Evolutionary conservation across 1,284 basidiomycete species (phyloP).

Genomic region (Tilletia indica): DNA sequence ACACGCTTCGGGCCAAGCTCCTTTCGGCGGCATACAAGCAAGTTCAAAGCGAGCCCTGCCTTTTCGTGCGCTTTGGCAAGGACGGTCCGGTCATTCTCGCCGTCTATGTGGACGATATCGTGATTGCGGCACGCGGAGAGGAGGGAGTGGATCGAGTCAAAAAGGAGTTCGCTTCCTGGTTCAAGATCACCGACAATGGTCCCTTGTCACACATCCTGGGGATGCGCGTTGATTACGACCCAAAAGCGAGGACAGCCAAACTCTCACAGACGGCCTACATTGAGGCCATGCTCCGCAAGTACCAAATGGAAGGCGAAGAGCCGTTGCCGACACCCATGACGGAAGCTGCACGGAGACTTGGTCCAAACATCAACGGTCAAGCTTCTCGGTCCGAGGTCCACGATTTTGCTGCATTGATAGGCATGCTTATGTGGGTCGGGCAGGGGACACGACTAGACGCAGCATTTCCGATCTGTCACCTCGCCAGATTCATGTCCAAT

Average conservation of each 20-base stretch:
- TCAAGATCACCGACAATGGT: constrained; percentile 7
- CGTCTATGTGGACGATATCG: background rate
- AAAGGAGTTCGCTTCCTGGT: background rate
- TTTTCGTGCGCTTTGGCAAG: background rate
- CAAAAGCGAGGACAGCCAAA: background rate
- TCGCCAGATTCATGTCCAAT: background rate
- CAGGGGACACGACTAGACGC: background rate
- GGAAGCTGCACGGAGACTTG: background rate
- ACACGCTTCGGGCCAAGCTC: background rate
- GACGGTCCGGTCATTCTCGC: background rate
- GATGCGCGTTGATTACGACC: background rate
- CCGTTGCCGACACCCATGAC: background rate
- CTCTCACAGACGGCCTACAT: background rate
- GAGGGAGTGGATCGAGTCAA: background rate
- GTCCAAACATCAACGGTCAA: background rate
- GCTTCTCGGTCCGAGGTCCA: background rate
- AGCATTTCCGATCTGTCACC: background rate
- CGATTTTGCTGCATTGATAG: background rate
- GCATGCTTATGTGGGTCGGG: background rate
- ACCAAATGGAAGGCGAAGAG: background rate
- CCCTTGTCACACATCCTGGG: background rate
- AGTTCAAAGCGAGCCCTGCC: background rate
- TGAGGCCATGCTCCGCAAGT: background rate
- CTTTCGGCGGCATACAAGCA: background rate
- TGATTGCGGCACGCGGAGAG: background rate